Evolutionary conservation across 2,329 filamentous ascomycete genomes (phyloP).

Genomic region (Aspergillus spinulosporus): DNA sequence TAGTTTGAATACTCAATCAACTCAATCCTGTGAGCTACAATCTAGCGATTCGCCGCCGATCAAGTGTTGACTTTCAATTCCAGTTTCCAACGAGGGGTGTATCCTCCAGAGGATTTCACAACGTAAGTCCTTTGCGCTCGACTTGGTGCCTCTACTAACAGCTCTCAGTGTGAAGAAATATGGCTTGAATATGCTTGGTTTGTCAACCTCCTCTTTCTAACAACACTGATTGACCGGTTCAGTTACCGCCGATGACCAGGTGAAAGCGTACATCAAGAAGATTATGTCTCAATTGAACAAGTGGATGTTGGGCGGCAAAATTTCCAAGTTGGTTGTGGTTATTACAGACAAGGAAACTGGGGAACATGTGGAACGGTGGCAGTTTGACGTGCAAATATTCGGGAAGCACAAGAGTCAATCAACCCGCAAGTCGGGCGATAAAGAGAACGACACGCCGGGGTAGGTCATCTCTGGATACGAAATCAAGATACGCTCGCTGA

Average conservation of each 20-base stretch:
- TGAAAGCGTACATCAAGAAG: conserved; percentile 98
- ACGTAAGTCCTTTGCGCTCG: conserved; percentile 57
- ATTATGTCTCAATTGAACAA: conserved; percentile 97
- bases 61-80: conserved; percentile 19
- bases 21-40: conserved; percentile 73
- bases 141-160: conserved; percentile 4
- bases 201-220: conserved; percentile 22
- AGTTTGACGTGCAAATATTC: conserved; percentile 81
- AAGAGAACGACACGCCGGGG: conserved; percentile 67
- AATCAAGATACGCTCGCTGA: not conserved
- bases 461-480: conserved; percentile 36
- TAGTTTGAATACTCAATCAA: conserved; percentile 96
- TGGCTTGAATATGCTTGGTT: conserved; percentile 93
- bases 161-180: conserved; percentile 82
- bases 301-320: conserved; percentile 97
- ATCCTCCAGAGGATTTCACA: conserved; percentile 95
- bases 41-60: not conserved
- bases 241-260: conserved; percentile 95
- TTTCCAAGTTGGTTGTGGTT: conserved; percentile 94
- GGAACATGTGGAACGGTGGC: conserved; percentile 94
- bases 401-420: conserved; percentile 53
- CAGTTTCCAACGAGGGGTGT: conserved; percentile 79
- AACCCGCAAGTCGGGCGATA: conserved; percentile 56
- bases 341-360: conserved; percentile 97
- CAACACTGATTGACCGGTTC: conserved; percentile 25